Base-by-base conservation (phyloP, 495 filamentous ascomycete genomes). In the Neurospora sp. region DNA sequence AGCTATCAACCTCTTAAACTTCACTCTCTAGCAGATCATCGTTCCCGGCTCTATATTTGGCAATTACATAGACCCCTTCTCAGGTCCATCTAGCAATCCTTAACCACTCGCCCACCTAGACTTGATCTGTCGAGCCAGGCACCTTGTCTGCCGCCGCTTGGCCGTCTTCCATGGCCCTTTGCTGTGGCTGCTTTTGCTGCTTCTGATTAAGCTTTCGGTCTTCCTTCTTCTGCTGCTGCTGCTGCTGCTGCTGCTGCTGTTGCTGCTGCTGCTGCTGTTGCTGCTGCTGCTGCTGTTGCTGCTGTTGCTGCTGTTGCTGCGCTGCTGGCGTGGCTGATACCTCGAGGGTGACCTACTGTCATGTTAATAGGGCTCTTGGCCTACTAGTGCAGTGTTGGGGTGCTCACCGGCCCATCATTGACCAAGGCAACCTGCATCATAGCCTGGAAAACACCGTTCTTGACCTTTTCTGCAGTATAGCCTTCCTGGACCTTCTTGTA, bases 341-440 rank as follows among this genome's bases (percentile, higher is more conserved):
- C 60, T 84, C 84, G 20, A 86, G 75, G 42, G 84, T 79, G 20
- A 80, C 78, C 78, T 82, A 1, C 69, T 6, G 9, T 18, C 35
- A 20, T 69, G 62, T 79, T 37, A 79, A 70, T 49, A 70, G n/a
- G 10, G 12, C 54, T 20, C 27, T 11, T 35, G 14, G n/a, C 54
- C 23, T 62, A 31, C 54, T 39, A 60, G 60, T 11, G 9, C 46
- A 39, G 35, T 16, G 8, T 4, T 12, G 20, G 39, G 23, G 39
- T 12, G 73, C 93, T 89, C 87, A 97, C 95, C 80, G 95, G 95
- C 73, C 95, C 95, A 80, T 98, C 95, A 77, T 98, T 98, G 42
- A 97, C 90, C 35, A 97, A 80, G 74, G 92, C 92, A 73, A 98
- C 96, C 77, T 98, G 92, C 96, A 98, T 99, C 94, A 97, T 97